Base-by-base conservation (phyloP, 108 stramenopile species). In the Schizochytrium sp. region DNA sequence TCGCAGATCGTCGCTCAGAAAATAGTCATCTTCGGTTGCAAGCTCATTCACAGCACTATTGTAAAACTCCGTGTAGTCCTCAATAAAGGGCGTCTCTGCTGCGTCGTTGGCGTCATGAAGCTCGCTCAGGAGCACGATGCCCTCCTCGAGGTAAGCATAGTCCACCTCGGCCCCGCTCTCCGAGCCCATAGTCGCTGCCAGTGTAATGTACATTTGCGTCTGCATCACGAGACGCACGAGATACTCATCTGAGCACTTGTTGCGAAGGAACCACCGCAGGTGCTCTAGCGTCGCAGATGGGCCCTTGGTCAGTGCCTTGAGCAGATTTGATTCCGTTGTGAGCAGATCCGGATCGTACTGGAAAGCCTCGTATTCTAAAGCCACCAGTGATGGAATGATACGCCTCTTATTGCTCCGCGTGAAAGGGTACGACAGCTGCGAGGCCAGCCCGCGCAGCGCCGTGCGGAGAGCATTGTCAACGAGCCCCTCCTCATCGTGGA, bases 31-130 rank as follows among this genome's bases (percentile, higher is more conserved):
- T 45, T 83, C 76, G 3, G 76, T 83, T 5, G 89, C 87, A 10
- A 89, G 72, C 58, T 89, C 76, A 51, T 34, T 87, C 28, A 89
- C 34, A 3, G 72, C 51, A 19, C 44, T 41, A 28, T 89, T 89
- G 72, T 89, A 58, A 25, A 89, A 89, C 16, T 45, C 72, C 72
- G 55, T 28, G 58, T 41, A 87, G 76, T 47, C 45, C 10, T 69
- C 63, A 12, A 83, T 53, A 83, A 83, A 83, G 63, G 34, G 63
- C 8, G 41, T 23, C 12, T 83, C 28, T 6, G 48, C 48, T 16
- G 51, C 45, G 18, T 83, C 51, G 4, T 83, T 83, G 51, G 51
- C 76, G 19, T 8, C 51, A 23, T 83, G 76, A 12, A 83, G 76
- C 76, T 53, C 48, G 45, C 51, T 23, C 48, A 83, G 6, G 4